Conservation (phyloP, 768 basidiomycete genomes). For the Pholiota conissans region DNA sequence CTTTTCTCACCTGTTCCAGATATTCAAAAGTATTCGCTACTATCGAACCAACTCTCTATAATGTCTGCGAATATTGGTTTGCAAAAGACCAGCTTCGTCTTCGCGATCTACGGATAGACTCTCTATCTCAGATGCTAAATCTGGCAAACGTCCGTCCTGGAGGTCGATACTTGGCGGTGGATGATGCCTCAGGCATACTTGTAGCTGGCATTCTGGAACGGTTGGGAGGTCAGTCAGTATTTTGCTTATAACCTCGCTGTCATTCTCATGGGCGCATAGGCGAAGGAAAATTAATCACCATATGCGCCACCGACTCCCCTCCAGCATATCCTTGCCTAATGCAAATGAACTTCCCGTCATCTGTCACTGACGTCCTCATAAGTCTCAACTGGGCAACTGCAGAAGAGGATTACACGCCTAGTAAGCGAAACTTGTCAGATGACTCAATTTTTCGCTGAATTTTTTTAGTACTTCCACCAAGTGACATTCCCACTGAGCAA, state of each 20-base stretch:
- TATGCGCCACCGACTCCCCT: slow-evolving; percentile 89
- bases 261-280: slow-evolving; percentile 41
- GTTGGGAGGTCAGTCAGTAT: slow-evolving; percentile 67
- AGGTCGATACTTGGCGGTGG: slow-evolving; percentile 85
- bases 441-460: not conserved
- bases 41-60: slow-evolving; percentile 83
- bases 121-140: slow-evolving; percentile 85
- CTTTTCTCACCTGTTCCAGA: slow-evolving; percentile 38
- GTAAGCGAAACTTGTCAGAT: slow-evolving; percentile 34
- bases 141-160: slow-evolving; percentile 83
- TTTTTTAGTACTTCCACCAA: slow-evolving; percentile 53
- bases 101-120: slow-evolving; percentile 83
- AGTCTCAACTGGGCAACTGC: slow-evolving; percentile 92
- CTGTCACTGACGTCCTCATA: slow-evolving; percentile 52
- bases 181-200: slow-evolving; percentile 88
- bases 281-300: slow-evolving; percentile 75
- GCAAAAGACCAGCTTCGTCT: slow-evolving; percentile 79
- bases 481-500: slow-evolving; percentile 56
- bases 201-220: slow-evolving; percentile 84
- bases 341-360: slow-evolving; percentile 82
- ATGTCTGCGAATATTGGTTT: slow-evolving; percentile 90
- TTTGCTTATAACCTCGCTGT: not conserved
- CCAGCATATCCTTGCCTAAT: slow-evolving; percentile 84
- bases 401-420: slow-evolving; percentile 71
- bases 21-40: slow-evolving; percentile 87